A percentile compares a stretch with the other conserved stretches of the same genome.
These are phyloP conservation scores for Bifiguratus adelaidae DNA, from an alignment of 192 early-diverging fungal species.

Conservation along the genomic window DNA sequence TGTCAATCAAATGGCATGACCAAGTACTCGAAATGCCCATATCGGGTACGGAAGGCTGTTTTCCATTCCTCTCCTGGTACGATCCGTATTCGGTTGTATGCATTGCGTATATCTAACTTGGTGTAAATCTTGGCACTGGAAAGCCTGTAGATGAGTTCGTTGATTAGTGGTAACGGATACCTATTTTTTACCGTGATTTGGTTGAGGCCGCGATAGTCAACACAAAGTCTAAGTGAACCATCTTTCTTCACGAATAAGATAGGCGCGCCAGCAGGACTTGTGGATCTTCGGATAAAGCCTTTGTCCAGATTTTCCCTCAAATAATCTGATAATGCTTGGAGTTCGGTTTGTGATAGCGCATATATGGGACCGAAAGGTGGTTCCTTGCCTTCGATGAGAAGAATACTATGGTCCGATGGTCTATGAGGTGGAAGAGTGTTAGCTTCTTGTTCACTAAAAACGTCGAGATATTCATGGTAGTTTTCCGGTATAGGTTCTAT, in stretches of 20 bases:
- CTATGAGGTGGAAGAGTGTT: background rate
- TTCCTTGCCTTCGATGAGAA: too few species aligned
- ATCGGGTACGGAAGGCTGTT: slow-evolving; percentile 29
- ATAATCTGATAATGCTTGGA: background rate
- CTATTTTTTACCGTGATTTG: slow-evolving; percentile 26
- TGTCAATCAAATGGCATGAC: slow-evolving; percentile 57
- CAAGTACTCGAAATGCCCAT: slow-evolving; percentile 33
- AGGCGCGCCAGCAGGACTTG: slow-evolving; percentile 21
- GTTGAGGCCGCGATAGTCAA: slow-evolving; percentile 38
- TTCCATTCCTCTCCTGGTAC: slow-evolving; percentile 9
- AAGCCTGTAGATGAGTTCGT: slow-evolving; percentile 17
- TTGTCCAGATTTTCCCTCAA: slow-evolving; percentile 1
- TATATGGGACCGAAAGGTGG: slow-evolving; percentile 6
- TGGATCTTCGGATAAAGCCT: slow-evolving; percentile 4
- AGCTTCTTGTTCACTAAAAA: background rate
- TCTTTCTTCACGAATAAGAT: slow-evolving; percentile 37
- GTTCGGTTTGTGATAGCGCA: background rate
- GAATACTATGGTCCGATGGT: background rate
- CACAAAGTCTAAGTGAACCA: slow-evolving; percentile 18
- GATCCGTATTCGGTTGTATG: slow-evolving; percentile 1
- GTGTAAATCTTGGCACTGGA: slow-evolving; percentile 6
- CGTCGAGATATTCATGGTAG: background rate
- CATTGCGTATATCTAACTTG: slow-evolving; percentile 10
- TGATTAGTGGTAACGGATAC: slow-evolving; percentile 26
- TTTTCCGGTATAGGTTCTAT: too few species aligned